Evolutionary conservation across 305 asterid species (phyloP), one percentile per base, ranked within the genome.

Genomic region (Fraxinus sp.): DNA sequence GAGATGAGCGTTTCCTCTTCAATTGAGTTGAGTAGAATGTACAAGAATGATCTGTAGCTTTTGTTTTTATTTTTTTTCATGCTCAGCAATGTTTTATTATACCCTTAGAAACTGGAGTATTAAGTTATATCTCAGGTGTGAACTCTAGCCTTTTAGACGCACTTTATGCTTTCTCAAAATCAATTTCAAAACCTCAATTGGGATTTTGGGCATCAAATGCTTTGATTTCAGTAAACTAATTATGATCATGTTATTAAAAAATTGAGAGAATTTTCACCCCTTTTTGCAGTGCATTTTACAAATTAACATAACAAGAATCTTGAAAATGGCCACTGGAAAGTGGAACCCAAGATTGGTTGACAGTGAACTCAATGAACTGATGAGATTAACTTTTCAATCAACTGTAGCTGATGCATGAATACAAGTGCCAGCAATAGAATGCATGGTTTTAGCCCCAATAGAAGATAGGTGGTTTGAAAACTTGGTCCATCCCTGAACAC

Each of bases 21-120:
- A 24, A 3, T 64, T 72, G 71, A 64, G 81, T 78, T 76, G 85
- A 78, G 73, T 49, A 46, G 52, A 81, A 20, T 77, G 78, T 82
- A 77, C 35, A 9, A 52, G 81, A 39, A 72, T 28, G 71, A 33
- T 18, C 11, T 83, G 85, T 82, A 78, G 55, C 59, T 35, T 66
- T 14, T 64, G 7, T 35, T 32, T 70, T 30, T 32, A 5, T 70
- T 30, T 28, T 70, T 13, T 66, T 79, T 64, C 71, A 71, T 80
- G 18, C 72, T 73, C 83, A 33, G 71, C 83, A 30, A 16, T 71
- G 33, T 46, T 18, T 46, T 80, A 28, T 72, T 44, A 71, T 22
- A 49, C 14, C 74, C 74, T 26, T 26, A 24, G 33, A 78, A 18
- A 70, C 76, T 32, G 30, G 3, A 13, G 76, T 30, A 70, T 32